Evolutionary conservation across 2,329 filamentous ascomycete genomes (phyloP).

Genomic region (Microsporum audouinii): DNA sequence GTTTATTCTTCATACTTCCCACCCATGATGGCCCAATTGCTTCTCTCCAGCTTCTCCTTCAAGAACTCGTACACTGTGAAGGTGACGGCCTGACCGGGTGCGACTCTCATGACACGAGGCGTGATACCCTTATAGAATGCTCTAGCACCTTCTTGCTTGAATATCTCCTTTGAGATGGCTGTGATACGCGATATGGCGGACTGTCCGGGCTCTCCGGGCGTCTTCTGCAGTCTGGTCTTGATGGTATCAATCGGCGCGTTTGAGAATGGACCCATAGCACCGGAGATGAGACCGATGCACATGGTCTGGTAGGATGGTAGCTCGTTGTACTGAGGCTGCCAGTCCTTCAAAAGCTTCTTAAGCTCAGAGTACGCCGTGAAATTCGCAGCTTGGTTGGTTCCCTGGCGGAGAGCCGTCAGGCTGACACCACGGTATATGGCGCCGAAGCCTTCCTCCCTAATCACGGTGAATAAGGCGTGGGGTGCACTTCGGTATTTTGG

Average conservation of each 20-base stretch:
- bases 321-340: slow-evolving; percentile 59
- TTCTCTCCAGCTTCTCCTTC: slow-evolving; percentile 60
- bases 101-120: slow-evolving; percentile 91
- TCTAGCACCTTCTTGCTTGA: slow-evolving; percentile 83
- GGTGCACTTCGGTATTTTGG: slow-evolving; percentile 97
- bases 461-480: slow-evolving; percentile 69
- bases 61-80: slow-evolving; percentile 68
- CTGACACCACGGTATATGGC: slow-evolving; percentile 89
- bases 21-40: slow-evolving; percentile 46
- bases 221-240: slow-evolving; percentile 92
- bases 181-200: slow-evolving; percentile 69
- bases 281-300: slow-evolving; percentile 76
- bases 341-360: slow-evolving; percentile 62
- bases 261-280: slow-evolving; percentile 88
- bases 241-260: slow-evolving; percentile 99
- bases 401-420: slow-evolving; percentile 84
- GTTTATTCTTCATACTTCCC: slow-evolving; percentile 55
- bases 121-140: slow-evolving; percentile 99
- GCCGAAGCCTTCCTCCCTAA: slow-evolving; percentile 78
- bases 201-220: slow-evolving; percentile 67
- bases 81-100: slow-evolving; percentile 77
- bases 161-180: slow-evolving; percentile 70
- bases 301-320: slow-evolving; percentile 86
- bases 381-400: slow-evolving; percentile 95
- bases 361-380: slow-evolving; percentile 97